phyloP scores from a whole-genome alignment of 208 protist species.

The Porcisia deanei region DNA sequence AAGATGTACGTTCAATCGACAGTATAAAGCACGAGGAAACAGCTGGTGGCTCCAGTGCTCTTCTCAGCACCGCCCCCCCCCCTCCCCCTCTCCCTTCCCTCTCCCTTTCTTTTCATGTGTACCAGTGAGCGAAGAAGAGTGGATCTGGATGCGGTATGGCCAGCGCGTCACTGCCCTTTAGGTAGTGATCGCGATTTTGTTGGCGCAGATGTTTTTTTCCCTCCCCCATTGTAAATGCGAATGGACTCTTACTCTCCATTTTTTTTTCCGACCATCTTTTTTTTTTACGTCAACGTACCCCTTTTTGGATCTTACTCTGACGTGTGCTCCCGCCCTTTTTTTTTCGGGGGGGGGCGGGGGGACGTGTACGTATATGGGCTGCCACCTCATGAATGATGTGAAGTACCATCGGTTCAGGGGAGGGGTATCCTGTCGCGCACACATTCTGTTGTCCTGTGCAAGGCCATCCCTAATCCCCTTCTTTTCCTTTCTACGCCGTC shows the following conservation, averaged over 20 bases:
- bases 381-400: neutral
- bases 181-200: neutral
- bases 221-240: neutral
- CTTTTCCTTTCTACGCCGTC: neutral
- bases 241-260: neutral
- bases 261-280: neutral
- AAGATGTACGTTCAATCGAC: neutral
- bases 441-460: neutral
- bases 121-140: neutral
- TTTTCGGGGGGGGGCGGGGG: neutral
- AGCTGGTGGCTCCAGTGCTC: constrained; percentile 2
- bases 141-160: neutral
- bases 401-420: neutral
- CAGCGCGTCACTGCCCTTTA: neutral
- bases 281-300: neutral
- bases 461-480: neutral
- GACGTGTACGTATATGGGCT: neutral
- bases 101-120: constrained; percentile 5
- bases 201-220: neutral
- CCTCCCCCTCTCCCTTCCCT: no score
- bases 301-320: neutral
- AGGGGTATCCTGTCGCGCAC: neutral
- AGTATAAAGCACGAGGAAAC: neutral
- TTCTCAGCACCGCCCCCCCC: neutral
- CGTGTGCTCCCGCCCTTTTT: neutral